Evolutionary conservation across 257 asterid species (phyloP).

Genomic region (Cynanchum wilfordii): DNA sequence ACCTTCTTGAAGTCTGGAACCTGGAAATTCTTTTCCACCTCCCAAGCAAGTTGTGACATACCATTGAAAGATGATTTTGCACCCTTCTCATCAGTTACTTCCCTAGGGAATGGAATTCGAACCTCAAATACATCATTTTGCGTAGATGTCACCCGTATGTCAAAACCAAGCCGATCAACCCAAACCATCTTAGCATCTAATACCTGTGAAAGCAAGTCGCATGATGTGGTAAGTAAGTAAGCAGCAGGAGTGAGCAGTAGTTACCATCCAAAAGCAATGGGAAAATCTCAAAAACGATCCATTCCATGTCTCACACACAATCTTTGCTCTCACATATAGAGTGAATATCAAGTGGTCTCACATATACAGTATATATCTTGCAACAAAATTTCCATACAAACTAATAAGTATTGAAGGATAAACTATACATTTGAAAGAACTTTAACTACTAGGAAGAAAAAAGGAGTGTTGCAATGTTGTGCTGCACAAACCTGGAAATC

Average conservation of each 20-base stretch:
- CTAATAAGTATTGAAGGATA: background rate
- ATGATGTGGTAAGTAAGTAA: background rate
- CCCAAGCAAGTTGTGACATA: conserved; percentile 97
- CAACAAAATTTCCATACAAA: background rate
- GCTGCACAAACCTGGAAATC: conserved; percentile 64
- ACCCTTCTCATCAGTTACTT: conserved; percentile 84
- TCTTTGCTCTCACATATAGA: background rate
- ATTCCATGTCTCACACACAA: background rate
- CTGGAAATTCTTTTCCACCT: conserved; percentile 70
- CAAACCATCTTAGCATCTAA: conserved; percentile 83
- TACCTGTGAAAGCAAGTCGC: conserved; percentile 39
- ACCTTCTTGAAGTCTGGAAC: conserved; percentile 59
- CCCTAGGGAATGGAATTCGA: conserved; percentile 88
- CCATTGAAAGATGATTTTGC: conserved; percentile 95
- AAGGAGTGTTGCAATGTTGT: conserved; percentile 5
- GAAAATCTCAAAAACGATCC: background rate
- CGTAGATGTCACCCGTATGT: conserved; percentile 53
- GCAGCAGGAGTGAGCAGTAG: conserved; percentile 8
- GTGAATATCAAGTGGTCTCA: background rate
- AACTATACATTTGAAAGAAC: background rate
- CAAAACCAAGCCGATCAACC: conserved; percentile 93
- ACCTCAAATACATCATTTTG: conserved; percentile 61
- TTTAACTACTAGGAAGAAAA: background rate
- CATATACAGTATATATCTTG: background rate
- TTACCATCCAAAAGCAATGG: background rate